Base-by-base conservation (phyloP, 176 grass and related monocot species). In the Aegilops longissima region DNA sequence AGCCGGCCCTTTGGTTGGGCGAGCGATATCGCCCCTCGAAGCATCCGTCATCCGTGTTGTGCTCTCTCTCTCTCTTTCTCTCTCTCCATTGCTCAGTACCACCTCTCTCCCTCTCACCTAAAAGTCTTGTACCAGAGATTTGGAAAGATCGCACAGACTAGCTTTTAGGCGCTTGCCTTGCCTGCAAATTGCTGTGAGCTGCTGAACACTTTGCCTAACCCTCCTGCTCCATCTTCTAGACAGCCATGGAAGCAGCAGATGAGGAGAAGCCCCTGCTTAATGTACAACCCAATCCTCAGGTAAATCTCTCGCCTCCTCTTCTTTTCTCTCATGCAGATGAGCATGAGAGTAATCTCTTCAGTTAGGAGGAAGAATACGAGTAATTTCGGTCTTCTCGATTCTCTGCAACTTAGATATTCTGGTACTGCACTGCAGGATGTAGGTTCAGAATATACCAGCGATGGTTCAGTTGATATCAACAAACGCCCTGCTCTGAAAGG, bases 391-490 rank as follows among this genome's bases (percentile, higher is more conserved):
- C 54, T 59, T 8, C 54, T 21, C 18, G 0, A 56, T 59, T 21
- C 54, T 59, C 6, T 59, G 54, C 54, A 74, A 7, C 21, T 20
- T 56, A 13, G 6, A 56, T 56, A 56, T 59, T 58, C 56, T 18
- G 20, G 9, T 44, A 21, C 3, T 39, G 1, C 8, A 14, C 51
- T 39, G 73, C 61, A 85, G 83, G 31, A 5, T 68, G 73, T 20
- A 68, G 30, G 30, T 29, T 79, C 84, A 9, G 63, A 70, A 52
- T 78, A 79, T 12, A 6, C 65, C 27, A 45, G 49, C 3, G 65
- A 86, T 33, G 84, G 76, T 2, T 86, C 76, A 61, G 65, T 86
- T 13, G 76, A 70, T 21, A 33, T 86, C 49, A 86, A 70, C 34
- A 71, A 71, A 10, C 76, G 45, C 6, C 84, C 76, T 61, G 84